Evolutionary conservation across 495 filamentous ascomycete genomes (phyloP).

Genomic region (Cladorrhinum samala): DNA sequence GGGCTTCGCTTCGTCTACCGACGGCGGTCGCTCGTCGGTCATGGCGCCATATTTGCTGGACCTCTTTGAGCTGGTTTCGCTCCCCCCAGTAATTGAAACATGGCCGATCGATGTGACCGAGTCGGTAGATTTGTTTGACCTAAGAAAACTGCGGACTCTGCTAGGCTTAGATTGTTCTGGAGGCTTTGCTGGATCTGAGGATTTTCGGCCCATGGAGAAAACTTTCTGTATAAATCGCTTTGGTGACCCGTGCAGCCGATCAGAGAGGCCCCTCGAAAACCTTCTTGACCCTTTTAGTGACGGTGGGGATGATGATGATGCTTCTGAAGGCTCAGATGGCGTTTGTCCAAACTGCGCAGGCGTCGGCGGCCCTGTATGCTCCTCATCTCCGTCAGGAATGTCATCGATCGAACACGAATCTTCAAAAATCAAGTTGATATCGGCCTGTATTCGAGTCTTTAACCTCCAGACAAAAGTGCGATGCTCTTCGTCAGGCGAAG

Average conservation of each 20-base stretch:
- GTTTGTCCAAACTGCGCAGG: constrained; percentile 2
- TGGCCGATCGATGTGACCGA: constrained; percentile 4
- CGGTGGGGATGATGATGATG: constrained; percentile 10
- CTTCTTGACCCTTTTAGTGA: constrained; percentile 3
- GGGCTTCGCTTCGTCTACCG: constrained; percentile 7
- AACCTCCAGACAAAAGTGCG: constrained; percentile 25
- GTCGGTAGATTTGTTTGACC: neutral
- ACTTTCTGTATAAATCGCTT: constrained; percentile 9
- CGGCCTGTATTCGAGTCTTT: constrained; percentile 32
- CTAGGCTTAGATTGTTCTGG: constrained; percentile 6
- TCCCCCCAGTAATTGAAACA: neutral
- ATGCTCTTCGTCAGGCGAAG: constrained; percentile 18
- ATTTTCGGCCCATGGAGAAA: constrained; percentile 18
- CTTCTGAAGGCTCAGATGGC: constrained; percentile 2
- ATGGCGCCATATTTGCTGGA: neutral
- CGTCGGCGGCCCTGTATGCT: neutral
- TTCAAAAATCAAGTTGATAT: constrained; percentile 40
- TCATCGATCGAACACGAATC: constrained; percentile 41
- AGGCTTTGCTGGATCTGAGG: constrained; percentile 10
- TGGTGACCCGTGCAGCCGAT: constrained; percentile 8
- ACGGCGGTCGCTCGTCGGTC: neutral
- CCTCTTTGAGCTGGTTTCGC: constrained; percentile 4
- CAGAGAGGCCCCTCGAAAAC: no score
- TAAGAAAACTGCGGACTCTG: neutral
- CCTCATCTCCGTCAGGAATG: constrained; percentile 25